Base-by-base conservation (phyloP, 2,329 filamentous ascomycete species). In the Cercospora nicotianae region DNA sequence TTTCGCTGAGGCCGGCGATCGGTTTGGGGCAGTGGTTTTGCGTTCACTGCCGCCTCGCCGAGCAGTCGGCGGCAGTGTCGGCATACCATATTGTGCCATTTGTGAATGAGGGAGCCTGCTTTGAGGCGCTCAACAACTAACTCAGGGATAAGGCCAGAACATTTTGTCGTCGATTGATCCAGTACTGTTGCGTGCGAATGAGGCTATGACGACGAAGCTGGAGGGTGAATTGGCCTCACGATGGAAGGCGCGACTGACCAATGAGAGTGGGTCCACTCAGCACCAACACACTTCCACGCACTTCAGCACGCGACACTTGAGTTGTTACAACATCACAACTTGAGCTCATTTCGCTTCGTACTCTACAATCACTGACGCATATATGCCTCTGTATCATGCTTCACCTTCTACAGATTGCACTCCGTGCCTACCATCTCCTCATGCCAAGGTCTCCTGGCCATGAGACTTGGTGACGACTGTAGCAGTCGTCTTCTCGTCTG, bases 111-210 rank as follows among this genome's bases (percentile, higher is more conserved):
- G 30, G 16, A 26, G 51, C 62, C 62, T 59, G 20, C 62, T 58
- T 28, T n/a, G 62, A 64, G 59, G 55, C 30, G 42, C 26, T 61
- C 58, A 30, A 2, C 12, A n/a, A 10, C 33, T 16, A 9, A 42
- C 69, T 80, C 81, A 84, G 70, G 82, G 82, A 73, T 84, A 84
- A 28, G 82, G 82, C 82, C 82, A 84, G 76, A 82, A 82, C 82
- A 84, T 84, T 42, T 68, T 78, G 71, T 28, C 45, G 64, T 39
- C 18, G 23, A 28, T 53, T 28, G 39, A 33, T 26, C 42, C 33
- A 16, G 12, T 39, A 45, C 36, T 13, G 59, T 31, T n/a, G 30
- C 9, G 57, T 53, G 33, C 16, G 55, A 23, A 33, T 20, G 30
- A 59, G 55, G 12, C 55, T 12, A 36, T 59, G 55, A 33, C 55